Percentiles rank a stretch among this genome's conserved stretches.
Conservation (phyloP, 768 basidiomycete species). For the Mycena haematopus region DNA sequence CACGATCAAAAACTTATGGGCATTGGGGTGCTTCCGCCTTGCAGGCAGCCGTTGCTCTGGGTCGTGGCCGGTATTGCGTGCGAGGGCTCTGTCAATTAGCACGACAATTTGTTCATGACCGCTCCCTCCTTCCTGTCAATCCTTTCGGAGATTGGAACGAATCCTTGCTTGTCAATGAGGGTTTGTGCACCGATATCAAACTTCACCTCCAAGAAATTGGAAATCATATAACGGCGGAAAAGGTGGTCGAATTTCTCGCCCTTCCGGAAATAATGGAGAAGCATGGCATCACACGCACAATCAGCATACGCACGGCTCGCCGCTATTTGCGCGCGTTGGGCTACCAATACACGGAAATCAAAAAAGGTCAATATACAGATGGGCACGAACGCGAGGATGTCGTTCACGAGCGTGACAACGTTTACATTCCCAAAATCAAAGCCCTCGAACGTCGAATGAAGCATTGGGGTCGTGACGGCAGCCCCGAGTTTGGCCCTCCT, state of each 20-base stretch:
- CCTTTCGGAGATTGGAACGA: neutral
- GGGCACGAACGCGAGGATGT: neutral
- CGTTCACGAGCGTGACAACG: neutral
- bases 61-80: neutral
- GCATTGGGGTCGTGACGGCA: neutral
- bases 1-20: neutral
- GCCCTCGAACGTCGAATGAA: neutral
- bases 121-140: neutral
- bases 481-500: neutral
- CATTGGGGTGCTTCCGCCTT: conserved; percentile 5
- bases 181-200: neutral
- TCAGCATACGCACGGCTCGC: neutral
- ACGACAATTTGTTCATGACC: neutral
- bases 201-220: neutral
- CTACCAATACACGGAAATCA: neutral
- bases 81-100: neutral
- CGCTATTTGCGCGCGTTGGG: neutral
- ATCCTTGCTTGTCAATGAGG: neutral
- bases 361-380: neutral
- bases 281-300: neutral
- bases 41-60: conserved; percentile 2
- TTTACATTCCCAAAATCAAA: neutral
- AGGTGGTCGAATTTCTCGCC: neutral
- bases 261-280: neutral
- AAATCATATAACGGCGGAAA: neutral